Percentiles rank a stretch among this genome's conserved stretches.
These are phyloP conservation scores for Monosporascus sp. DNA, from an alignment of 2,329 filamentous ascomycete species.

Conservation along the genomic window DNA sequence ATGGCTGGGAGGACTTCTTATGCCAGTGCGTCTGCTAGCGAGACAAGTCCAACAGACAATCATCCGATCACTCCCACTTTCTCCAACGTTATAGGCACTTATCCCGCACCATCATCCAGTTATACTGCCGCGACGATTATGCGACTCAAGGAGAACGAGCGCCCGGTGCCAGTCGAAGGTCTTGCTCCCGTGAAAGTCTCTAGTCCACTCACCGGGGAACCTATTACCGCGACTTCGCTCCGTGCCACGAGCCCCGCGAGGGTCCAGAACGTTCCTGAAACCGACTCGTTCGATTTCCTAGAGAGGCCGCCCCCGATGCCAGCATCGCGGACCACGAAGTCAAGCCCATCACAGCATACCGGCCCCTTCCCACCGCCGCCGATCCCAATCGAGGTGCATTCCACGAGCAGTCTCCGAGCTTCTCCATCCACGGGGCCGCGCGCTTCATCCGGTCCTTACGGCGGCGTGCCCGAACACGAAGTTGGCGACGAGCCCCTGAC, in stretches of 20 bases:
- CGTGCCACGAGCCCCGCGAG: constrained; percentile 5
- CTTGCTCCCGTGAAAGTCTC: constrained; percentile 22
- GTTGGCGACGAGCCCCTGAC: constrained; percentile 11
- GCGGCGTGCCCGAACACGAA: constrained; percentile 7
- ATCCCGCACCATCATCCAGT: constrained; percentile 25
- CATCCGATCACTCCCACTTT: constrained; percentile 23
- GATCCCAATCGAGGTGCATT: constrained; percentile 24
- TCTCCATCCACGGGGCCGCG: neutral
- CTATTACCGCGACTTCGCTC: constrained; percentile 10
- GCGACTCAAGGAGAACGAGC: constrained; percentile 22
- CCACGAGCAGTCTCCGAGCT: constrained; percentile 20
- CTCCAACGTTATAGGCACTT: constrained; percentile 18
- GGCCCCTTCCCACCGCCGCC: constrained; percentile 24
- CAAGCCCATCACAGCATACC: constrained; percentile 19
- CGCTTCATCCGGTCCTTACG: neutral
- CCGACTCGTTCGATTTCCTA: neutral
- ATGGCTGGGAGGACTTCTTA: constrained; percentile 29
- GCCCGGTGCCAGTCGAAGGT: constrained; percentile 19
- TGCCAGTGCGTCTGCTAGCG: constrained; percentile 22
- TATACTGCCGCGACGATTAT: constrained; percentile 28
- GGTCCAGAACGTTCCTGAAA: constrained; percentile 8
- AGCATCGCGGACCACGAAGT: constrained; percentile 13
- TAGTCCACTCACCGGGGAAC: constrained; percentile 17
- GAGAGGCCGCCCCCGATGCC: constrained; percentile 9
- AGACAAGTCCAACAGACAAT: constrained; percentile 19